A percentile compares a stretch with the other conserved stretches of the same genome.
Evolutionary conservation across 2,329 filamentous ascomycete species (phyloP).

Genomic region (Colletotrichum tabaci): DNA sequence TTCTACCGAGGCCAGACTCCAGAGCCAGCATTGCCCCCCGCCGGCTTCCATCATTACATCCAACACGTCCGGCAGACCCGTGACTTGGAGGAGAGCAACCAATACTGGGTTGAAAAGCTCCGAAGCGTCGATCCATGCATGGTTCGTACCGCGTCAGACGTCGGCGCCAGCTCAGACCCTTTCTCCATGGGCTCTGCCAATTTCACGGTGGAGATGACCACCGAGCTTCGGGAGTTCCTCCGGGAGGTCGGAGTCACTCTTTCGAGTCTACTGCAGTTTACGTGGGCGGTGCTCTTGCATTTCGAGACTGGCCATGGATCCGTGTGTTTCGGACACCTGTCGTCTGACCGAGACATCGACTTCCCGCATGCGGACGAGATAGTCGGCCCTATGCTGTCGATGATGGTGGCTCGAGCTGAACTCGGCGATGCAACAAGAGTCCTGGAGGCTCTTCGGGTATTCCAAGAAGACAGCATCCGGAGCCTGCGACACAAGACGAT

Average conservation of each 20-base stretch:
- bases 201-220: conserved; percentile 4
- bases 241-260: conserved; percentile 1
- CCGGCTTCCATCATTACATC: conserved; percentile 3
- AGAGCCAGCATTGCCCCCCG: background rate
- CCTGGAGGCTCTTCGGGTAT: background rate
- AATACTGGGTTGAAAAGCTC: conserved; percentile 11
- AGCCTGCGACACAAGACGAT: conserved; percentile 20
- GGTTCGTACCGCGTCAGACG: background rate
- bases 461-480: conserved; percentile 26
- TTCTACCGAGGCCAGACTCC: background rate
- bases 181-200: conserved; percentile 1
- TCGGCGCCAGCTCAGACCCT: background rate
- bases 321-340: conserved; percentile 25
- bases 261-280: conserved; percentile 24
- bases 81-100: background rate
- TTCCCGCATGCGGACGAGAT: conserved; percentile 16
- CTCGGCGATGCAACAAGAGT: background rate
- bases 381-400: conserved; percentile 18
- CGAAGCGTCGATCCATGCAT: background rate
- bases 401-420: background rate
- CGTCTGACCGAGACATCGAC: conserved; percentile 26
- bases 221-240: background rate
- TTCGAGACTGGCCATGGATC: conserved; percentile 6
- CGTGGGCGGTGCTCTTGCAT: conserved; percentile 20
- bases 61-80: background rate